Evolutionary conservation across 345 rosid species (phyloP).

Genomic region (Corymbia maculata): DNA sequence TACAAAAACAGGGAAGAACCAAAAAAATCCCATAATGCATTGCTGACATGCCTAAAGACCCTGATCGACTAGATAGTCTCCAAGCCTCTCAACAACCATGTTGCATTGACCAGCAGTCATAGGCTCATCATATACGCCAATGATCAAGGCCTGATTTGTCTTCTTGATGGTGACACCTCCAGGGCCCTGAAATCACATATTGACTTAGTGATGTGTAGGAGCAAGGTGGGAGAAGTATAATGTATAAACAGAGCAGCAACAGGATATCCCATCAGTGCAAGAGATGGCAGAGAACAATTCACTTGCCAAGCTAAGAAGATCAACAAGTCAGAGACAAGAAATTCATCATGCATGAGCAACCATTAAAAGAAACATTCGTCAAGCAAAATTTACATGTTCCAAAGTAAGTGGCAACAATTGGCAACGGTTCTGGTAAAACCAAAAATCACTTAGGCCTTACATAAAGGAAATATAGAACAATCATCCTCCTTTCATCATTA

Average conservation of each 20-base stretch:
- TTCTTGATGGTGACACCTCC: conserved; percentile 38
- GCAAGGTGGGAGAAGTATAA: neutral
- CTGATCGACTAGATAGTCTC: conserved; percentile 33
- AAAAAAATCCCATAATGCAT: neutral
- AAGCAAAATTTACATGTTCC: neutral
- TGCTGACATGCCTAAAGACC: conserved; percentile 6
- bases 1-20: neutral
- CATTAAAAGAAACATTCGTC: neutral
- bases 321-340: neutral
- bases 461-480: neutral
- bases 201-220: neutral
- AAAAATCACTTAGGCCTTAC: neutral
- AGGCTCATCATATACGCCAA: conserved; percentile 37
- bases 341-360: neutral
- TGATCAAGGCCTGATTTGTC: conserved; percentile 21
- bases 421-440: neutral
- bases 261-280: neutral
- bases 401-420: neutral
- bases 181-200: conserved; percentile 16
- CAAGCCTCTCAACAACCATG: conserved; percentile 35
- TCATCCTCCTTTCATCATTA: neutral
- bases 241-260: neutral
- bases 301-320: neutral
- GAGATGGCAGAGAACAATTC: neutral
- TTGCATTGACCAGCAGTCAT: conserved; percentile 39